phyloP scores from a whole-genome alignment of 495 filamentous ascomycete species.

The Saxispiralis lemnorum region DNA sequence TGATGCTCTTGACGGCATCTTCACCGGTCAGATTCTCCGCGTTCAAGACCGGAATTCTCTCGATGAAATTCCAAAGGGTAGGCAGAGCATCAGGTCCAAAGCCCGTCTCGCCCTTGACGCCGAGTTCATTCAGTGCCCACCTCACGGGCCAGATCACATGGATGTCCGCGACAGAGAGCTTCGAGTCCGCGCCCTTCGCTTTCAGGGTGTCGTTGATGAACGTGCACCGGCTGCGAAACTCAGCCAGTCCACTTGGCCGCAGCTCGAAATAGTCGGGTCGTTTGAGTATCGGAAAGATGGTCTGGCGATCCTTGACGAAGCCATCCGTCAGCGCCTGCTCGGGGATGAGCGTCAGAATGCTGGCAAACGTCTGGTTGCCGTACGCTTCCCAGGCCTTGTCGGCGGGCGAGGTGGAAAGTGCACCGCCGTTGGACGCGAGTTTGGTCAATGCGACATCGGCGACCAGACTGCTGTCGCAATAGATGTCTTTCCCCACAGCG shows the following conservation, averaged over 20 bases:
- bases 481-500: constrained; percentile 22
- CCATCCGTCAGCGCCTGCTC: background rate
- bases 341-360: constrained; percentile 7
- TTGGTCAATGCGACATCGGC: constrained; percentile 15
- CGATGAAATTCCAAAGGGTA: constrained; percentile 12
- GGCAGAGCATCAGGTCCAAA: constrained; percentile 13
- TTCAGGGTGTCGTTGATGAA: constrained; percentile 11
- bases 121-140: constrained; percentile 15
- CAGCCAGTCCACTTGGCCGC: constrained; percentile 8
- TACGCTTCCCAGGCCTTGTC: constrained; percentile 15
- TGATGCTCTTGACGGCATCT: constrained; percentile 9
- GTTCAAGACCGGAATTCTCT: constrained; percentile 6
- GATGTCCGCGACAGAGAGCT: constrained; percentile 12
- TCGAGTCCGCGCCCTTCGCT: constrained; percentile 7
- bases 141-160: constrained; percentile 12
- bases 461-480: constrained; percentile 21
- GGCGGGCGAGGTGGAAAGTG: background rate
- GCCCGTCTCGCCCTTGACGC: constrained; percentile 7
- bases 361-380: constrained; percentile 9
- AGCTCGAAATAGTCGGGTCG: constrained; percentile 9
- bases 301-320: constrained; percentile 16
- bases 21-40: constrained; percentile 6
- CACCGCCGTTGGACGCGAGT: constrained; percentile 2
- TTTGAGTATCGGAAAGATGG: constrained; percentile 13
- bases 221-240: constrained; percentile 2